Conservation (phyloP, 768 basidiomycete genomes). For the Serendipita sp. region DNA sequence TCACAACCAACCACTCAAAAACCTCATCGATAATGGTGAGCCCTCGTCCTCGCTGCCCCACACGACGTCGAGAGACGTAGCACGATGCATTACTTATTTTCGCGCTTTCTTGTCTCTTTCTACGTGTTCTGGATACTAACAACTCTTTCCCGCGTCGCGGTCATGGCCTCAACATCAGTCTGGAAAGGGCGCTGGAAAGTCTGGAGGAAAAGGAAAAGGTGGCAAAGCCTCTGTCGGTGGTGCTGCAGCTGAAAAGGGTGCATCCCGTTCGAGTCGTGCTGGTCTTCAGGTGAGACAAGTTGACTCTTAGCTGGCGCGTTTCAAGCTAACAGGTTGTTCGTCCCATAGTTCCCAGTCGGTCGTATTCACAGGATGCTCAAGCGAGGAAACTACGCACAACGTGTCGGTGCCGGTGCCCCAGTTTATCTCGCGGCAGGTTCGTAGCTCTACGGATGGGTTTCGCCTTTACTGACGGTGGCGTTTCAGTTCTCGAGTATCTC, state of each 20-base stretch:
- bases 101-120: background rate
- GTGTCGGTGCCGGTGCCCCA: slow-evolving; percentile 54
- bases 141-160: background rate
- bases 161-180: slow-evolving; percentile 21
- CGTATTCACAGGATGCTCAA: slow-evolving; percentile 70
- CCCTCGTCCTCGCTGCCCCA: background rate
- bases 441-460: background rate
- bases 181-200: slow-evolving; percentile 37
- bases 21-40: background rate
- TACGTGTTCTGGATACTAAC: slow-evolving; percentile 7
- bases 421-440: slow-evolving; percentile 17
- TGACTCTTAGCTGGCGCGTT: slow-evolving; percentile 10
- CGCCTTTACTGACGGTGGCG: slow-evolving; percentile 23
- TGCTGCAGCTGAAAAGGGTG: slow-evolving; percentile 27
- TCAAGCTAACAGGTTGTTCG: slow-evolving; percentile 3
- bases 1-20: background rate
- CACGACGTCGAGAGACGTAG: background rate
- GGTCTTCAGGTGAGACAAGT: slow-evolving; percentile 22
- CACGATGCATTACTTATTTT: background rate
- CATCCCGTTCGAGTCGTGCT: slow-evolving; percentile 49
- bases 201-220: slow-evolving; percentile 32
- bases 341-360: slow-evolving; percentile 55
- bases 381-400: slow-evolving; percentile 55
- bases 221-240: slow-evolving; percentile 23
- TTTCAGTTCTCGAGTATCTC: slow-evolving; percentile 77